A percentile compares a stretch with the other conserved stretches of the same genome.
Conservation (phyloP, 176 grass and related monocot species). For the Paspalum vaginatum region DNA sequence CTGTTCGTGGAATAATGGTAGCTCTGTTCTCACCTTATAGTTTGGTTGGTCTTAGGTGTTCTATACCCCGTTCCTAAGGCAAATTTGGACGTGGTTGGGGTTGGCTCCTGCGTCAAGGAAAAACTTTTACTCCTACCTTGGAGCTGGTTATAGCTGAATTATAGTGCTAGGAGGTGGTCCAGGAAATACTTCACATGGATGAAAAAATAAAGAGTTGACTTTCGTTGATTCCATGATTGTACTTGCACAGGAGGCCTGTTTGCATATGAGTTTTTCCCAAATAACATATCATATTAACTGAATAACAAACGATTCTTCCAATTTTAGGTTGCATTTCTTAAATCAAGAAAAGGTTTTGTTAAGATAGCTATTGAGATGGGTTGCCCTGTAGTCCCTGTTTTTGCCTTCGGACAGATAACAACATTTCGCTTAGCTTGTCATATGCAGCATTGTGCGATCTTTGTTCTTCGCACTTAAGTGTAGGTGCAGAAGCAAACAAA, state of each 20-base stretch:
- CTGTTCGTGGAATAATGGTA: not conserved
- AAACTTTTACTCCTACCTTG: constrained; percentile 71
- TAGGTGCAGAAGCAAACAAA: not conserved
- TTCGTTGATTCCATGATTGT: too few species aligned
- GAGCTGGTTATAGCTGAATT: constrained; percentile 69
- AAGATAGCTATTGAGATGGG: constrained; percentile 87
- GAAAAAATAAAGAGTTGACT: too few species aligned
- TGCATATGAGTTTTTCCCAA: too few species aligned
- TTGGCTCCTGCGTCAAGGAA: constrained; percentile 78
- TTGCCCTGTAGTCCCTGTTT: constrained; percentile 77
- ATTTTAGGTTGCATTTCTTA: constrained; percentile 85
- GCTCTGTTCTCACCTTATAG: constrained; percentile 16
- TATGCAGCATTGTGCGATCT: not conserved
- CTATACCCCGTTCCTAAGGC: constrained; percentile 93
- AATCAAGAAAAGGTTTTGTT: constrained; percentile 92
- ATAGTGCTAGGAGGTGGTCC: constrained; percentile 90
- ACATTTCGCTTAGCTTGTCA: not conserved
- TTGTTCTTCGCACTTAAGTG: not conserved
- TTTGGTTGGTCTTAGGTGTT: constrained; percentile 66
- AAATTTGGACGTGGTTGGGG: constrained; percentile 93
- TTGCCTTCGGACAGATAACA: constrained; percentile 81
- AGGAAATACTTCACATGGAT: constrained; percentile 97
- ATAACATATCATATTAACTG: not conserved
- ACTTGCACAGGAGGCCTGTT: too few species aligned
- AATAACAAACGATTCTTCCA: constrained; percentile 5